A percentile compares a stretch with the other conserved stretches of the same genome.
These are phyloP conservation scores for Fusarium sp. DNA, from an alignment of 2,329 filamentous ascomycete genomes.

Conservation along the genomic window DNA sequence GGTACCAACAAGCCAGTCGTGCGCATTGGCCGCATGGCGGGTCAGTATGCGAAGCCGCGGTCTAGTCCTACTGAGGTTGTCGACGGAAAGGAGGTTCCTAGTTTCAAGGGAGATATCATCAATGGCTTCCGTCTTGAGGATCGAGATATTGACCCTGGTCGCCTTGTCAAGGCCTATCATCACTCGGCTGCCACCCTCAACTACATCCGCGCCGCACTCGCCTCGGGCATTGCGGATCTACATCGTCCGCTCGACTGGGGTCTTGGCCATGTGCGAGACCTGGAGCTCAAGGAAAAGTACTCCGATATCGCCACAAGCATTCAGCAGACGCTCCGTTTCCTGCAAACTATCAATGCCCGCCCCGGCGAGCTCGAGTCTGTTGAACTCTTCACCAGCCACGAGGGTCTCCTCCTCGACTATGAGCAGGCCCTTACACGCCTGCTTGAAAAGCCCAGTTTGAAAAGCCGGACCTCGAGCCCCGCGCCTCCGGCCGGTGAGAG, in stretches of 20 bases:
- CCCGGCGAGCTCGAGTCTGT: slow-evolving; percentile 88
- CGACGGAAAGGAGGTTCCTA: slow-evolving; percentile 82
- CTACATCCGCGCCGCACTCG: slow-evolving; percentile 85
- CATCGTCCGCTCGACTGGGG: slow-evolving; percentile 96
- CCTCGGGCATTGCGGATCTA: slow-evolving; percentile 91
- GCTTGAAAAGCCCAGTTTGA: slow-evolving; percentile 70
- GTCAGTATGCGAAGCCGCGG: slow-evolving; percentile 95
- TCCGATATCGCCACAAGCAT: slow-evolving; percentile 85
- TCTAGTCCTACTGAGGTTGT: slow-evolving; percentile 88
- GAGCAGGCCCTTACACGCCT: slow-evolving; percentile 87
- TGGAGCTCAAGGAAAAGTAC: slow-evolving; percentile 86
- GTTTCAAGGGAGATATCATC: slow-evolving; percentile 94
- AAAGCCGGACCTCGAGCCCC: slow-evolving; percentile 51
- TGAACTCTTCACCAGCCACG: slow-evolving; percentile 95
- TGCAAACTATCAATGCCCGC: slow-evolving; percentile 90
- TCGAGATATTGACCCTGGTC: slow-evolving; percentile 81
- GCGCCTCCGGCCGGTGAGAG: slow-evolving; percentile 54
- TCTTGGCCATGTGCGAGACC: slow-evolving; percentile 88
- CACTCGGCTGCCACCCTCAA: slow-evolving; percentile 95
- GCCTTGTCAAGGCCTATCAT: slow-evolving; percentile 92
- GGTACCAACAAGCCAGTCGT: slow-evolving; percentile 84
- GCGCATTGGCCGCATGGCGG: slow-evolving; percentile 93
- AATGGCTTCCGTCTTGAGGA: slow-evolving; percentile 86
- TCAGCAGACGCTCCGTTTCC: slow-evolving; percentile 91
- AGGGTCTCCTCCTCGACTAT: slow-evolving; percentile 93